Evolutionary conservation across 106 monocot genomes (phyloP), one percentile per base, ranked within the genome.

Genomic region (Apostasia shenzhenica): DNA sequence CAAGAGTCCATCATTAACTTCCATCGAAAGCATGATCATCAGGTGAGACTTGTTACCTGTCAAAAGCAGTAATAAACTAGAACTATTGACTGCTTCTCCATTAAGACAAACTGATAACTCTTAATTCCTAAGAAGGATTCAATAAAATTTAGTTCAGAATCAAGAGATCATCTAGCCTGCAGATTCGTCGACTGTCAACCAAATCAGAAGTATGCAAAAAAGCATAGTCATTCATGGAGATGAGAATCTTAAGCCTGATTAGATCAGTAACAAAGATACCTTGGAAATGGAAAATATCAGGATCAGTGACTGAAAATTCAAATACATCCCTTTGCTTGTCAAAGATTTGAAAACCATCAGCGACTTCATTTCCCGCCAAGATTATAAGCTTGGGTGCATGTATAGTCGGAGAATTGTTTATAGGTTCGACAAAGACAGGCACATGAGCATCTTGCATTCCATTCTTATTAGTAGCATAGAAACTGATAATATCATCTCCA

Each of bases 351-450:
- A 88, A 11, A 48, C 79, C 77, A 45, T 84, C 78, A 49, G 37
- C 62, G 50, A 70, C 63, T 66, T 86, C 73, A 42, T 81, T 81
- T 70, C 10, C 67, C 68, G 68, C 78, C 47, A 91, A 76, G 8
- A 70, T 49, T 78, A 95, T 77, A 59, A 84, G 84, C 13, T 79
- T 72, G 8, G 95, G 95, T 37, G 76, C 81, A 63, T 73, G 8
- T 57, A 95, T 81, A 55, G 82, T 71, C 59, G 95, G 88, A 67
- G 85, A 83, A 78, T 95, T 88, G 73, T 91, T 95, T 39, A 84
- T 71, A 59, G 95, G 91, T 72, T 88, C 76, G 49, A 95, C 88
- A 58, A 78, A 75, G 66, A 89, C 75, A 50, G 95, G 77, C 14
- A 95, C 81, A 64, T 79, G 81, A 48, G 88, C 81, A 58, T 84